Percentiles rank a stretch among this genome's conserved stretches.
phyloP scores from a whole-genome alignment of 805 yeast species.

The Brettanomyces naardenensis region DNA sequence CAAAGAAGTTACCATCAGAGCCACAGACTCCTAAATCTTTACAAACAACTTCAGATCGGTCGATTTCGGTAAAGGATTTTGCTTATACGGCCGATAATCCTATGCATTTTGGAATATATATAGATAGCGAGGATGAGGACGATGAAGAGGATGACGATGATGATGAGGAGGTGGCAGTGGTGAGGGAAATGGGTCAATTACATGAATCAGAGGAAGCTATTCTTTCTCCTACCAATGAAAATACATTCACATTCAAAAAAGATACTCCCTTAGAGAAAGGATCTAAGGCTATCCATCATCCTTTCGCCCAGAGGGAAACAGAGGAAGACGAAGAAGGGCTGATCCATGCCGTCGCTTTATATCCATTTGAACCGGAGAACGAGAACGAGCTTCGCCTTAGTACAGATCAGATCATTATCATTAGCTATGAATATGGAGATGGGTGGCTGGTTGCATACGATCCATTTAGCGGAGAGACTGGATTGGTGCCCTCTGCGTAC shows the following conservation, averaged over 20 bases:
- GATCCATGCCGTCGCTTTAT: conserved; percentile 68
- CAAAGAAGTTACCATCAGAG: too few species aligned
- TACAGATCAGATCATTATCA: conserved; percentile 81
- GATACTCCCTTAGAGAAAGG: background rate
- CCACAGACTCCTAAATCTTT: too few species aligned
- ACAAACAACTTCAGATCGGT: too few species aligned
- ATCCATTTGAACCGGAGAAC: conserved; percentile 87
- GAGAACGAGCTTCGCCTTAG: conserved; percentile 76
- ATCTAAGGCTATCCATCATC: background rate
- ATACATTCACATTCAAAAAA: background rate
- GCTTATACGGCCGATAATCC: conserved; percentile 71
- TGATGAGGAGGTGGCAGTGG: conserved; percentile 9
- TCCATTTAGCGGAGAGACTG: conserved; percentile 68
- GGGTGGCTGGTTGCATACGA: conserved; percentile 97
- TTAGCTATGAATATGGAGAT: conserved; percentile 89
- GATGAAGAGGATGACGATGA: conserved; percentile 13
- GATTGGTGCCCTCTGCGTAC: conserved; percentile 92
- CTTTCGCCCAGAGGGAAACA: background rate
- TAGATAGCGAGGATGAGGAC: conserved; percentile 17
- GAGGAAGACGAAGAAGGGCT: conserved; percentile 13
- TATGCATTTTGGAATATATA: conserved; percentile 48
- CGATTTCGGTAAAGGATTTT: conserved; percentile 62
- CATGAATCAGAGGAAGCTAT: conserved; percentile 1
- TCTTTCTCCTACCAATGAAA: background rate
- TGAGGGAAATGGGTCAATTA: conserved; percentile 10